Evolutionary conservation across 495 filamentous ascomycete genomes (phyloP).

Genomic region (Lasiosphaeria ovina): DNA sequence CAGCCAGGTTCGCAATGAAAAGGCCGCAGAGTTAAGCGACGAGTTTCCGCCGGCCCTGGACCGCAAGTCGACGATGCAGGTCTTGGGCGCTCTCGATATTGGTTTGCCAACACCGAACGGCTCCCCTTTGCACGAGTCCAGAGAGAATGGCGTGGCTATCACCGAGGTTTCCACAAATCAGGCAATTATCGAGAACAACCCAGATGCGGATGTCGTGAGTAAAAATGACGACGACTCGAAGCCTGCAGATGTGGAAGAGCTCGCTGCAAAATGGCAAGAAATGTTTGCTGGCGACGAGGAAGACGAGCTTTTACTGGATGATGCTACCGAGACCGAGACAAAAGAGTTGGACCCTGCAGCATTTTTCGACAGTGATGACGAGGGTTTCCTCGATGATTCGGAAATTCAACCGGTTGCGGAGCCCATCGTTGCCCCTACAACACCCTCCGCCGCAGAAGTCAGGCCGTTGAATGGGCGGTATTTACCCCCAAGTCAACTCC

Average conservation of each 20-base stretch:
- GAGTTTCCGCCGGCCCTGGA: conserved; percentile 36
- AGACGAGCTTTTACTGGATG: conserved; percentile 55
- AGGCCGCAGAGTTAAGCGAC: conserved; percentile 17
- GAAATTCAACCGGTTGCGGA: conserved; percentile 30
- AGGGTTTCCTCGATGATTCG: conserved; percentile 67
- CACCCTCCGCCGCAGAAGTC: conserved; percentile 10
- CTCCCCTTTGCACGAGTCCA: conserved; percentile 35
- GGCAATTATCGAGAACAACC: conserved; percentile 5
- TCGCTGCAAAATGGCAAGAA: conserved; percentile 80
- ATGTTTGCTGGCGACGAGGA: conserved; percentile 78
- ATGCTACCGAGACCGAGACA: conserved; percentile 28
- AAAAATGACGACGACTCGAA: conserved; percentile 25
- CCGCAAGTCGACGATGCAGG: conserved; percentile 60
- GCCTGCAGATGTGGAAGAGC: conserved; percentile 42
- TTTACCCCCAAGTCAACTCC: conserved; percentile 27
- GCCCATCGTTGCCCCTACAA: conserved; percentile 15
- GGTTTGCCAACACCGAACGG: conserved; percentile 25
- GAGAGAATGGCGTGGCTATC: conserved; percentile 23
- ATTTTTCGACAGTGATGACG: conserved; percentile 68
- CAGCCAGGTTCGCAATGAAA: conserved; percentile 34
- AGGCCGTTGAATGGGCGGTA: conserved; percentile 33
- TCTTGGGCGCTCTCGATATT: conserved; percentile 38
- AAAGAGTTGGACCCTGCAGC: conserved; percentile 52
- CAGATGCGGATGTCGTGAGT: background rate
- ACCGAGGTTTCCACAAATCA: conserved; percentile 7